A percentile compares a stretch with the other conserved stretches of the same genome.
Conservation (phyloP, 140 eudicot genomes). For the Ambrosia hybrid region DNA sequence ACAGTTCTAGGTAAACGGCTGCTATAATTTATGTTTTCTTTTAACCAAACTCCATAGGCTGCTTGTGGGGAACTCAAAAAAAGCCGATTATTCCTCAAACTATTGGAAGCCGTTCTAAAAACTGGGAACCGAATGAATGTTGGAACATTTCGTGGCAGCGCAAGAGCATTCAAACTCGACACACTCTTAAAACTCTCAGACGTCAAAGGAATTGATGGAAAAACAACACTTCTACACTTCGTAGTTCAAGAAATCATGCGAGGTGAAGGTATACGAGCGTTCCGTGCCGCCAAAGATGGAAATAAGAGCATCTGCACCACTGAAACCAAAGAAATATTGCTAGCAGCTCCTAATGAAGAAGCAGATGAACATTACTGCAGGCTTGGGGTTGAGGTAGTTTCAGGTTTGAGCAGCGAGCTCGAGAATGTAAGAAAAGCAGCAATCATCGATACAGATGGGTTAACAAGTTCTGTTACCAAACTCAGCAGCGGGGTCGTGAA, state of each 20-base stretch:
- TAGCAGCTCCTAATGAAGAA: conserved; percentile 40
- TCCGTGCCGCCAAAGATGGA: conserved; percentile 50
- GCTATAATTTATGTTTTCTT: conserved; percentile 7
- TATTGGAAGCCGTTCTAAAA: conserved; percentile 88
- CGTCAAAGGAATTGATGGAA: conserved; percentile 90
- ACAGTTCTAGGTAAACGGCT: neutral
- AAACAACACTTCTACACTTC: conserved; percentile 91
- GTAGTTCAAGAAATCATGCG: conserved; percentile 94
- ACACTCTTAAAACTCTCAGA: conserved; percentile 86
- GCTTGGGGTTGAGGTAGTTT: conserved; percentile 74
- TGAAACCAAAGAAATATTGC: conserved; percentile 48
- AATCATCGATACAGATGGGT: conserved; percentile 60
- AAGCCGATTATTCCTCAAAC: conserved; percentile 81
- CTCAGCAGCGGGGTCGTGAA: conserved; percentile 52
- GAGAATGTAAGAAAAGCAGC: conserved; percentile 78
- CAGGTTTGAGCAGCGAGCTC: conserved; percentile 56
- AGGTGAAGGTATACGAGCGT: conserved; percentile 80
- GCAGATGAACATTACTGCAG: conserved; percentile 66
- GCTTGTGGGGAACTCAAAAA: conserved; percentile 78
- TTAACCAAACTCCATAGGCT: conserved; percentile 47
- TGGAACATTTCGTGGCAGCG: conserved; percentile 96
- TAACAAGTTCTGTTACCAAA: conserved; percentile 60
- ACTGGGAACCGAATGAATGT: conserved; percentile 97
- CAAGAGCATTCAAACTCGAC: conserved; percentile 94
- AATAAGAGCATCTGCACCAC: conserved; percentile 35